These are phyloP conservation scores for Neurospora sp. DNA, from an alignment of 495 filamentous ascomycete species.

Conservation along the genomic window DNA sequence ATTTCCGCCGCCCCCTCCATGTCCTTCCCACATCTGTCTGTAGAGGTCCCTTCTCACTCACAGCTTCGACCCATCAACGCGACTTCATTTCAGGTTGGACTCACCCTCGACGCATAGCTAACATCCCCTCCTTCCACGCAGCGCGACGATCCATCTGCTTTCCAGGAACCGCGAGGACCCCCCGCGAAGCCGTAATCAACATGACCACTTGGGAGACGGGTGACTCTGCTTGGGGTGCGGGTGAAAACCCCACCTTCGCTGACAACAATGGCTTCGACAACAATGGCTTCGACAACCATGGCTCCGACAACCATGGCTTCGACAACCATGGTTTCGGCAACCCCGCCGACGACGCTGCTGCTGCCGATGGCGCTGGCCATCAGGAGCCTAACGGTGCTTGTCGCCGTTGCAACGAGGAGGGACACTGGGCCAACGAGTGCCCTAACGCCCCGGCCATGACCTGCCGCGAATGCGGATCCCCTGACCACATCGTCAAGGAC, in stretches of 20 bases:
- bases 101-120: neutral
- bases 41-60: neutral
- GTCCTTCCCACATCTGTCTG: neutral
- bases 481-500: conserved; percentile 55
- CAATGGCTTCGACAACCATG: neutral
- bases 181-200: neutral
- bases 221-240: neutral
- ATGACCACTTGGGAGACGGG: neutral
- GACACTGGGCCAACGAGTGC: conserved; percentile 59
- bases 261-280: conserved; percentile 2
- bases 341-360: neutral
- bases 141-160: neutral
- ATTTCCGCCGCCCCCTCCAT: neutral
- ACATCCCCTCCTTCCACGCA: neutral
- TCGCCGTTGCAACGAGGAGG: conserved; percentile 58
- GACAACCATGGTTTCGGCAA: neutral
- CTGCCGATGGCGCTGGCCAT: neutral
- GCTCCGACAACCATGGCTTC: neutral
- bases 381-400: conserved; percentile 48
- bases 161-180: neutral
- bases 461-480: conserved; percentile 57
- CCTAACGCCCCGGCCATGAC: conserved; percentile 48
- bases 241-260: neutral
- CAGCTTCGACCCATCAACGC: neutral
- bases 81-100: neutral